Conservation (phyloP, 225 moss, liverwort and hornwort species). For the Sphagnum contortum region DNA sequence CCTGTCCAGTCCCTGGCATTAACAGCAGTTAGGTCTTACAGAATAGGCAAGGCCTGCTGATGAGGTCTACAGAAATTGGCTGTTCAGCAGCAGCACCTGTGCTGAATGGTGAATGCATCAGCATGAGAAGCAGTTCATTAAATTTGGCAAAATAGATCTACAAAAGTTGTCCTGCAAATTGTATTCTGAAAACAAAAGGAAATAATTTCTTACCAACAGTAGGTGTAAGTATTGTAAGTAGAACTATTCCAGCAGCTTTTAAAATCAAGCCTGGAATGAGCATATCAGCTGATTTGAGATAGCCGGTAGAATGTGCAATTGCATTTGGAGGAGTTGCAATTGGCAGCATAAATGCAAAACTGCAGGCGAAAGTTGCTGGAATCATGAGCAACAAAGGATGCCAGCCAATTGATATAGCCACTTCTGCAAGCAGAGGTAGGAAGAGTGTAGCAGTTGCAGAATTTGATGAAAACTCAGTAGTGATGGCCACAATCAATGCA, state of each 20-base stretch:
- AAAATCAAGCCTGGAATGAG: constrained; percentile 19
- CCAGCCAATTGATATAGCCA: constrained; percentile 26
- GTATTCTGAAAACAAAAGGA: too few relatives aligned
- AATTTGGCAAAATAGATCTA: too few relatives aligned
- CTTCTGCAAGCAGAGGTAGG: constrained; percentile 42
- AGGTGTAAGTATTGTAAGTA: constrained; percentile 15
- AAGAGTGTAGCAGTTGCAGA: constrained; percentile 50
- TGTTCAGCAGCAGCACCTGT: too few relatives aligned
- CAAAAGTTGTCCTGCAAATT: too few relatives aligned
- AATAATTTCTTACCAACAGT: constrained; percentile 3
- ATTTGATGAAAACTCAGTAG: constrained; percentile 48
- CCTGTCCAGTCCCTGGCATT: too few relatives aligned
- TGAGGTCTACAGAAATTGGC: too few relatives aligned
- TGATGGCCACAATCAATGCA: constrained; percentile 22
- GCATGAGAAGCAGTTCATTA: too few relatives aligned
- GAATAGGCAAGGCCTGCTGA: too few relatives aligned
- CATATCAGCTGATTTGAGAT: constrained; percentile 3
- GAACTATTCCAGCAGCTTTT: constrained; percentile 3
- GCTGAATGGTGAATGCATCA: too few relatives aligned
- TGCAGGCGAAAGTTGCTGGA: constrained; percentile 3
- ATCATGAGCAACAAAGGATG: constrained; percentile 41
- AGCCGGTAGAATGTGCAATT: neutral
- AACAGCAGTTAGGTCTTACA: too few relatives aligned
- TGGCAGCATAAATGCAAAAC: constrained; percentile 5
- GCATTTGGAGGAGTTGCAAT: constrained; percentile 12